Percentiles rank a stretch among this genome's conserved stretches.
Conservation (phyloP, 1,139 yeast species). For the Kazachstania sp. region DNA sequence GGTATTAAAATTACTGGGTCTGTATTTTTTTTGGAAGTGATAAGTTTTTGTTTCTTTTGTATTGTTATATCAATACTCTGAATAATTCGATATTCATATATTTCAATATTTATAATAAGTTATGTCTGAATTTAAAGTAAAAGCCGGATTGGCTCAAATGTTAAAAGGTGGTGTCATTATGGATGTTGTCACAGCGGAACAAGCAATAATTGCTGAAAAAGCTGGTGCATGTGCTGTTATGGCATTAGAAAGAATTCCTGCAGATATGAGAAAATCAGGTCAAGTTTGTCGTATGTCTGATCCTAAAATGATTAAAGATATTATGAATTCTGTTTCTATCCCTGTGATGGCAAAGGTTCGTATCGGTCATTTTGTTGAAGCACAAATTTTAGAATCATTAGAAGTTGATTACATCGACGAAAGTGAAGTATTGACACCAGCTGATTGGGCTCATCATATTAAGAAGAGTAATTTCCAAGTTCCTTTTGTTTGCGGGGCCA, state of each 20-base stretch:
- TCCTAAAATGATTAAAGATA: slow-evolving; percentile 69
- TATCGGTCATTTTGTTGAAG: slow-evolving; percentile 80
- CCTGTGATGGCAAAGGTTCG: slow-evolving; percentile 88
- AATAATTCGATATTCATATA: neutral
- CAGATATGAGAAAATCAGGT: slow-evolving; percentile 77
- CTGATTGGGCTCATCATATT: slow-evolving; percentile 63
- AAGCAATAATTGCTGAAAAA: slow-evolving; percentile 61
- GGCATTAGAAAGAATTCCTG: slow-evolving; percentile 84
- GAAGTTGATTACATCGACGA: slow-evolving; percentile 79
- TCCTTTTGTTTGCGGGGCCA: slow-evolving; percentile 84
- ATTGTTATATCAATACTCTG: too few relatives aligned
- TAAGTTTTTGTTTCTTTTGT: too few relatives aligned
- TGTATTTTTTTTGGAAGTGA: too few relatives aligned
- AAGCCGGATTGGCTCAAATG: slow-evolving; percentile 84
- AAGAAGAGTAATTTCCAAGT: slow-evolving; percentile 53
- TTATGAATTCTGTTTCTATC: slow-evolving; percentile 58
- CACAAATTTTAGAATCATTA: slow-evolving; percentile 66
- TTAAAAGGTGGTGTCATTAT: slow-evolving; percentile 67
- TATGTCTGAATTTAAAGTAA: slow-evolving; percentile 43
- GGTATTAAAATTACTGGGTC: too few relatives aligned
- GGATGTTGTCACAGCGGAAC: slow-evolving; percentile 55
- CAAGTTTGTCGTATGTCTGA: slow-evolving; percentile 86
- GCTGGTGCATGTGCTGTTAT: slow-evolving; percentile 91
- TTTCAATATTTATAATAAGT: neutral
- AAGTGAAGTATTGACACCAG: slow-evolving; percentile 77